These are phyloP conservation scores for Acacia confusa DNA, from an alignment of 306 rosid genomes.

Conservation along the genomic window DNA sequence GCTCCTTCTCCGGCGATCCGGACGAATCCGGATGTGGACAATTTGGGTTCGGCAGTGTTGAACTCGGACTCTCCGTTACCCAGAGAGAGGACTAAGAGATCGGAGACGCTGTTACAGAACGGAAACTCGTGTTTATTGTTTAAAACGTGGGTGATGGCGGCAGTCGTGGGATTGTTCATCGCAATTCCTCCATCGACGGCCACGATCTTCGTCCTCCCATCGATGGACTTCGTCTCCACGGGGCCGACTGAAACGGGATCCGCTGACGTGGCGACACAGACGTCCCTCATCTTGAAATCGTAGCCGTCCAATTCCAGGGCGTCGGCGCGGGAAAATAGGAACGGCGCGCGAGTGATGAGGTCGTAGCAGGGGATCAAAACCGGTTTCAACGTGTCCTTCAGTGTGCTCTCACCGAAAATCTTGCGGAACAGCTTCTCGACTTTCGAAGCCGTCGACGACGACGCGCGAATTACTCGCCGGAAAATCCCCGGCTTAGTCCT, in stretches of 20 bases:
- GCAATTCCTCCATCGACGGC: conserved; percentile 86
- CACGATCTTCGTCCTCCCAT: conserved; percentile 62
- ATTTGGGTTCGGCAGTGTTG: conserved; percentile 35
- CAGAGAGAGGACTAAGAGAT: conserved; percentile 71
- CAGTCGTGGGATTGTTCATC: conserved; percentile 91
- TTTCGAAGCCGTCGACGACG: conserved; percentile 35
- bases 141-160: conserved; percentile 87
- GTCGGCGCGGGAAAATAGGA: conserved; percentile 94
- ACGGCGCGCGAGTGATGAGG: conserved; percentile 81
- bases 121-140: conserved; percentile 94
- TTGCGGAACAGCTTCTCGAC: conserved; percentile 59
- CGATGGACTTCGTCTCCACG: conserved; percentile 56
- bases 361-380: conserved; percentile 92
- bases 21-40: conserved; percentile 49
- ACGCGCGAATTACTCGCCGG: conserved; percentile 44
- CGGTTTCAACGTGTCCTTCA: conserved; percentile 85
- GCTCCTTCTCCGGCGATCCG: conserved; percentile 86
- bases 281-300: conserved; percentile 88
- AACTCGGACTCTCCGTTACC: conserved; percentile 85
- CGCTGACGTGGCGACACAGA: conserved; percentile 72
- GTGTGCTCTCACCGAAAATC: conserved; percentile 67
- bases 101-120: conserved; percentile 71
- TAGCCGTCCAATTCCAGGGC: conserved; percentile 88
- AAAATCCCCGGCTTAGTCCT: conserved; percentile 40
- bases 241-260: conserved; percentile 37